A percentile compares a stretch with the other conserved stretches of the same genome.
Evolutionary conservation across 371 early-diverging fungal genomes (phyloP).

Genomic region (Mortierella polycephala): DNA sequence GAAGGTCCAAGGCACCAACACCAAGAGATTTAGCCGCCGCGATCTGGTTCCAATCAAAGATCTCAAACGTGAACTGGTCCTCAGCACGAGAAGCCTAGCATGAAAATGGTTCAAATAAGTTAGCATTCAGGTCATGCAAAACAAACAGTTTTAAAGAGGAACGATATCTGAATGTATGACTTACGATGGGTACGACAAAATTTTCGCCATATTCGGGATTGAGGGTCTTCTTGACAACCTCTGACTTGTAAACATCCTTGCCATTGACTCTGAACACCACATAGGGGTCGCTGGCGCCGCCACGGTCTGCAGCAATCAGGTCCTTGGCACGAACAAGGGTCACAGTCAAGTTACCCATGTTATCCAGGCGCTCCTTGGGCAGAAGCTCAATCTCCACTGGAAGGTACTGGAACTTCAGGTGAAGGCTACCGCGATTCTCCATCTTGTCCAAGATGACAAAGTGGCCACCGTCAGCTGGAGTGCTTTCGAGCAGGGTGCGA

Average conservation of each 20-base stretch:
- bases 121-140: conserved; percentile 34
- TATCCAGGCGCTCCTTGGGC: conserved; percentile 70
- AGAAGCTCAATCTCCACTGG: conserved; percentile 62
- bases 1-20: conserved; percentile 52
- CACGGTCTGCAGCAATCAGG: conserved; percentile 64
- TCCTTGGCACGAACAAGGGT: conserved; percentile 60
- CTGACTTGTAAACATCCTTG: conserved; percentile 81
- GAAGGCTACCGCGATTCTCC: conserved; percentile 54
- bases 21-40: conserved; percentile 69
- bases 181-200: conserved; percentile 76
- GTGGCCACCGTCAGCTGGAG: conserved; percentile 50
- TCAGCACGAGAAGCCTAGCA: conserved; percentile 64
- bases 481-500: conserved; percentile 20
- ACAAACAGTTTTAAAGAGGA: neutral
- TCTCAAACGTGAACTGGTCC: conserved; percentile 76
- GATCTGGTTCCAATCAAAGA: conserved; percentile 88
- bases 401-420: conserved; percentile 63
- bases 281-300: conserved; percentile 89
- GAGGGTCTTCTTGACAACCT: conserved; percentile 79
- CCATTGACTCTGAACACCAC: conserved; percentile 79
- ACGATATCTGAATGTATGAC: conserved; percentile 38
- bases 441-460: conserved; percentile 53
- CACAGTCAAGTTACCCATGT: conserved; percentile 60
- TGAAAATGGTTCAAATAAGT: conserved; percentile 14
- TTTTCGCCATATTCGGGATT: conserved; percentile 87